Evolutionary conservation across 129 eudicot species (phyloP), one percentile per base, ranked within the genome.

Genomic region (Sambucus nigra): DNA sequence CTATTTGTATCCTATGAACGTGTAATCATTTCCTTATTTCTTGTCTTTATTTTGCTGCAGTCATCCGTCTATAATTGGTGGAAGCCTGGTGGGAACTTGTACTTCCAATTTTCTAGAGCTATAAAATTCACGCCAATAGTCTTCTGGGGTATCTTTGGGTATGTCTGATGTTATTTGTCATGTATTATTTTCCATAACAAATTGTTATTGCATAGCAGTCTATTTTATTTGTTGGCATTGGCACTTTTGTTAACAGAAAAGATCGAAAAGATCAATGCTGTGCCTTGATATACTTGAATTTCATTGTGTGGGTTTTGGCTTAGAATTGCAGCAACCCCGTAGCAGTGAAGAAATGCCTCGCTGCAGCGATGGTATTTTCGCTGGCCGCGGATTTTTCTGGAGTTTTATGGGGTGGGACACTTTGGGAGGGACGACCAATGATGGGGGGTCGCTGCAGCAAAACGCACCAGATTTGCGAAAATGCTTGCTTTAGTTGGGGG

Each of bases 61-160:
- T 60, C 94, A 3, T 48, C 65, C 7, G 94, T 74, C 44, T 92
- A 79, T 76, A 82, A 82, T 72, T 92, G 99, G 99, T 92, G 99
- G 99, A 92, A 74, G 71, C 99, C 99, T 20, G 44, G 72, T 14
- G 84, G 94, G 49, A 68, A 79, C 27, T 53, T 79, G 56, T 74
- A 49, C 60, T 51, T 70, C 66, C 76, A 79, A 57, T 70, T 92
- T 46, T 63, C 94, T 24, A 76, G 96, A 71, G 80, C 85, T 51
- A 67, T 92, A 25, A 92, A 70, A 75, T 86, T 80, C 66, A 66
- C 91, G 2, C 99, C 99, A 3, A 61, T 92, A 6, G 10, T 80
- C 49, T 92, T 86, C 48, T 92, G 99, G 99, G 99, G 99, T 11
- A 57, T 77, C 23, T 71, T 79, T 20, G 91, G 99, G 99, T 92